Conservation (phyloP, 139 green algal genomes). For the Closterium sp. region DNA sequence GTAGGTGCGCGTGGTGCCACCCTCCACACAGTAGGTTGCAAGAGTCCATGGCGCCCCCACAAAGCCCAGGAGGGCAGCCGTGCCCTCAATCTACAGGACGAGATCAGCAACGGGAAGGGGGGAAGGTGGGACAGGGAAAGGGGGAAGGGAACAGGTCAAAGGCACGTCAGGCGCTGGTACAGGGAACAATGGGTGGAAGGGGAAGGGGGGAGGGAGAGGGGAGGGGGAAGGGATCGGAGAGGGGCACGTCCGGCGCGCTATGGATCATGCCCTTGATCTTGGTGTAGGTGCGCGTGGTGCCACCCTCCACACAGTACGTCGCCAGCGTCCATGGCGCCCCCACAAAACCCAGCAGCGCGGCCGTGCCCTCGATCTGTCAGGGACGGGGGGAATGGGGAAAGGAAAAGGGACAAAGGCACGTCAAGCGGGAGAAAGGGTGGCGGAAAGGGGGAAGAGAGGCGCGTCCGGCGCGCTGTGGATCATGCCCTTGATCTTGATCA, state of each 20-base stretch:
- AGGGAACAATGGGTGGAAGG: too few relatives aligned
- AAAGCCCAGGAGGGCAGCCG: conserved; percentile 85
- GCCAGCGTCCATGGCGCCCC: conserved; percentile 92
- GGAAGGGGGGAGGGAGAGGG: too few relatives aligned
- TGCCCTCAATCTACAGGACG: conserved; percentile 49
- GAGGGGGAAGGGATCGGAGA: too few relatives aligned
- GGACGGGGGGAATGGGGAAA: neutral
- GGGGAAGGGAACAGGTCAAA: too few relatives aligned
- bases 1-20: conserved; percentile 78
- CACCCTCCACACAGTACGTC: conserved; percentile 95
- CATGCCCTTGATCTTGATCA: too few relatives aligned
- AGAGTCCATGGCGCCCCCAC: conserved; percentile 93
- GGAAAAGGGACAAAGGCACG: conserved; percentile 66
- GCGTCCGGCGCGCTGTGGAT: conserved; percentile 55
- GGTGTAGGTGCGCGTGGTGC: conserved; percentile 82
- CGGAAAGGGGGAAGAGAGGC: conserved; percentile 51
- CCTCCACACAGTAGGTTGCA: conserved; percentile 96
- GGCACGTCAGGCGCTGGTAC: too few relatives aligned
- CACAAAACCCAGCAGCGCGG: conserved; percentile 89
- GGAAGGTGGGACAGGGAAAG: too few relatives aligned
- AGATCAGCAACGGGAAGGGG: too few relatives aligned
- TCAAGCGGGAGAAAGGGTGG: conserved; percentile 3
- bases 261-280: conserved; percentile 86
- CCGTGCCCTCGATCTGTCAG: conserved; percentile 46
- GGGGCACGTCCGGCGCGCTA: conserved; percentile 57